These are phyloP conservation scores for Exutisphaerella laricina DNA, from an alignment of 2,329 filamentous ascomycete genomes.

Conservation along the genomic window DNA sequence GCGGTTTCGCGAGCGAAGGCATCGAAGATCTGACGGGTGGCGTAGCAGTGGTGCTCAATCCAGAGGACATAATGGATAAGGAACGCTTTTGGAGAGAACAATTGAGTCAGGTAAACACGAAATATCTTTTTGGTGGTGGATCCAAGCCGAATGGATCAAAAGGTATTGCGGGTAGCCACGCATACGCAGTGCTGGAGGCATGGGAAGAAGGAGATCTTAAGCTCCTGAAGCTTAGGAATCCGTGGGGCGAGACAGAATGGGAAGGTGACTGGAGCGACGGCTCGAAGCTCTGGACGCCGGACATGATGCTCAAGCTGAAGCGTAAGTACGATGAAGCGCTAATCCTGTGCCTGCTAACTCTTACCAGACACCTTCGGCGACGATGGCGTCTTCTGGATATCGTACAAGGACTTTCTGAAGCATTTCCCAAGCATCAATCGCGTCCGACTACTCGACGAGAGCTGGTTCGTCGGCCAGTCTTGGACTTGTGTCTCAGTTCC, in stretches of 20 bases:
- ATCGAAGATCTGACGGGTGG: conserved; percentile 56
- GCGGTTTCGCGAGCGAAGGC: conserved; percentile 63
- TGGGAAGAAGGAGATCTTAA: conserved; percentile 37
- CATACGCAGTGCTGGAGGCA: conserved; percentile 56
- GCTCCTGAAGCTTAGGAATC: conserved; percentile 57
- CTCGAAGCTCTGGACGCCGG: conserved; percentile 75
- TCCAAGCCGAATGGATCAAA: conserved; percentile 32
- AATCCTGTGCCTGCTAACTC: not conserved
- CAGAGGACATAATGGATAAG: conserved; percentile 67
- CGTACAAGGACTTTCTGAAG: conserved; percentile 53
- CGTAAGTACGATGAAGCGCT: conserved; percentile 3
- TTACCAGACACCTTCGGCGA: conserved; percentile 27
- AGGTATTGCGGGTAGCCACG: conserved; percentile 55
- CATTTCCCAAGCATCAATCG: conserved; percentile 50
- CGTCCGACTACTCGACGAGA: conserved; percentile 57
- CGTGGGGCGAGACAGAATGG: conserved; percentile 79
- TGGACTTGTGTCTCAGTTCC: conserved; percentile 57
- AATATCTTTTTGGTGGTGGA: conserved; percentile 72
- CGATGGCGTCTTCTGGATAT: conserved; percentile 53
- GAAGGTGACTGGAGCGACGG: conserved; percentile 77
- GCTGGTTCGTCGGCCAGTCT: conserved; percentile 56
- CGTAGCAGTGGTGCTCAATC: conserved; percentile 63
- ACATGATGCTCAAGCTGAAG: conserved; percentile 64
- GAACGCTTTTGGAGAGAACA: conserved; percentile 81
- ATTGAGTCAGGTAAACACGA: conserved; percentile 70